Evolutionary conservation across 2,329 filamentous ascomycete genomes (phyloP).

Genomic region (Xylaria sp.): DNA sequence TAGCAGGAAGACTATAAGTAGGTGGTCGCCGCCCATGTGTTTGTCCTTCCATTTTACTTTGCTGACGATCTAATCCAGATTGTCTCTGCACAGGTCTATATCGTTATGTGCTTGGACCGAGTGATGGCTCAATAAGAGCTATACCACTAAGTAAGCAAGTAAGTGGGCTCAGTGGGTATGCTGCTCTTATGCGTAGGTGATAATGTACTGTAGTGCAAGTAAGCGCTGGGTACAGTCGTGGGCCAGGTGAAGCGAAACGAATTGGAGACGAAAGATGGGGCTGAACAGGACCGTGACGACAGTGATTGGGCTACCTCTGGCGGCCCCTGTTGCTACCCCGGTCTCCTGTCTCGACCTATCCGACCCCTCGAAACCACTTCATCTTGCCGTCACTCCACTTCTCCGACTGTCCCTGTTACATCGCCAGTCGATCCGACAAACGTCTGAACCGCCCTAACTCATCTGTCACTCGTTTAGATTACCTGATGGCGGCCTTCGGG

Average conservation of each 20-base stretch:
- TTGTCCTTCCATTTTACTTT: too few species aligned
- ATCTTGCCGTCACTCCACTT: conserved; percentile 34
- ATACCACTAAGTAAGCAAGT: too few species aligned
- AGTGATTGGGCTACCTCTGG: conserved; percentile 29
- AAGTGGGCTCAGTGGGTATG: too few species aligned
- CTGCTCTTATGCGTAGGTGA: too few species aligned
- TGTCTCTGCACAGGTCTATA: too few species aligned
- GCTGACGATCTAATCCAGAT: too few species aligned
- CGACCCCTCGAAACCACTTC: conserved; percentile 41
- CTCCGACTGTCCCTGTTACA: conserved; percentile 52
- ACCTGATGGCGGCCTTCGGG: conserved; percentile 9
- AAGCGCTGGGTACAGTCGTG: conserved; percentile 20
- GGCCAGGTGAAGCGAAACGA: conserved; percentile 30
- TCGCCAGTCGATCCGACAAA: conserved; percentile 55
- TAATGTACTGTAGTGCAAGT: background rate
- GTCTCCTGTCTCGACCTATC: conserved; percentile 44
- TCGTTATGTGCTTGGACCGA: too few species aligned
- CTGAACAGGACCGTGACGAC: background rate
- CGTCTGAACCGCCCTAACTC: conserved; percentile 23
- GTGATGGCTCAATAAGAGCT: too few species aligned
- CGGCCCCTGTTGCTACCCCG: conserved; percentile 20
- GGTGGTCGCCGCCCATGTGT: too few species aligned
- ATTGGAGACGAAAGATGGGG: conserved; percentile 8
- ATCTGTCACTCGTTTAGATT: background rate
- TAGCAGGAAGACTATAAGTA: too few species aligned